These are phyloP conservation scores for Ocimum tenuiflorum DNA, from an alignment of 257 asterid genomes.

Conservation along the genomic window DNA sequence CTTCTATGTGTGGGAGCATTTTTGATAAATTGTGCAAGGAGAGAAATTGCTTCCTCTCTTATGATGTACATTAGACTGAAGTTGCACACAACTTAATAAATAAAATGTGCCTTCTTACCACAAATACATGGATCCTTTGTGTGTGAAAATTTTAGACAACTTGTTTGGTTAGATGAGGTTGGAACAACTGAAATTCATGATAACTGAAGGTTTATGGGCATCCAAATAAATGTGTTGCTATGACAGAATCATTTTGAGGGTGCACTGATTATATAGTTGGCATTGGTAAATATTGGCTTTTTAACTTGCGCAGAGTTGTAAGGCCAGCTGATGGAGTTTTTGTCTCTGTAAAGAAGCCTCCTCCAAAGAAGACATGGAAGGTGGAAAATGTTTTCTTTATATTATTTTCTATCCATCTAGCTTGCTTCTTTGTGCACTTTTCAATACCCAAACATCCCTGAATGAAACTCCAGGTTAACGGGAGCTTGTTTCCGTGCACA, in stretches of 20 bases:
- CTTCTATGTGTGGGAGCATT: not conserved
- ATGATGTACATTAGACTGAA: not conserved
- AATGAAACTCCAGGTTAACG: slow-evolving; percentile 63
- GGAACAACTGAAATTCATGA: slow-evolving; percentile 4
- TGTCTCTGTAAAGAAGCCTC: slow-evolving; percentile 85
- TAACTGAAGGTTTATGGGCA: slow-evolving; percentile 11
- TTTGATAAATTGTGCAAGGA: not conserved
- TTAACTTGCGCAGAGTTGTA: slow-evolving; percentile 61
- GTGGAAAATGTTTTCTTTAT: slow-evolving; percentile 32
- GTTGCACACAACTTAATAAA: not conserved
- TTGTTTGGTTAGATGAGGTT: slow-evolving; percentile 14
- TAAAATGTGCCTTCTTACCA: not conserved
- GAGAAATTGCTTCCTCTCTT: not conserved
- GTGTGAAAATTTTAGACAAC: slow-evolving; percentile 7
- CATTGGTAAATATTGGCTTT: slow-evolving; percentile 18
- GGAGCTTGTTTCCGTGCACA: slow-evolving; percentile 69
- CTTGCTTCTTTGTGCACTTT: slow-evolving; percentile 12
- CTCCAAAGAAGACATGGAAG: slow-evolving; percentile 86
- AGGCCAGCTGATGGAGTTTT: slow-evolving; percentile 83
- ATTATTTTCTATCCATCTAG: slow-evolving; percentile 1
- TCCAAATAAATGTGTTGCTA: not conserved
- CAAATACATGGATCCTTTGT: not conserved
- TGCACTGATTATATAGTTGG: slow-evolving; percentile 5
- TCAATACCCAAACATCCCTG: slow-evolving; percentile 14
- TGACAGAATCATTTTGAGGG: slow-evolving; percentile 7